Percentiles rank a stretch among this genome's conserved stretches.
phyloP scores from a whole-genome alignment of 179 eudicot species.

The Spergularia azorica region DNA sequence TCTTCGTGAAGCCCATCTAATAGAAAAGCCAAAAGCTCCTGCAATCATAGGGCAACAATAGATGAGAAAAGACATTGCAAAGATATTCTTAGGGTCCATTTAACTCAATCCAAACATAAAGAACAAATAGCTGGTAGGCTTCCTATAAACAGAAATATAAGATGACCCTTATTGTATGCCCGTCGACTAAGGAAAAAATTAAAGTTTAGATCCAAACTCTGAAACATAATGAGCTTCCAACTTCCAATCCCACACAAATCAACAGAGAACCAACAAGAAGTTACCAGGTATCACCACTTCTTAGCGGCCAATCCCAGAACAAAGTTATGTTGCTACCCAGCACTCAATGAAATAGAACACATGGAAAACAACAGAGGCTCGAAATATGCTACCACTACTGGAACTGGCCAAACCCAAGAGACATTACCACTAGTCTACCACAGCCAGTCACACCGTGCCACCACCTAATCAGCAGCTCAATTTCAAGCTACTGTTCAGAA shows the following conservation, averaged over 20 bases:
- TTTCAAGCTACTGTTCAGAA: not conserved
- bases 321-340: not conserved
- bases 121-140: not conserved
- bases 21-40: slow-evolving; percentile 85
- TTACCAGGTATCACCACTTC: not conserved
- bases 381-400: no score
- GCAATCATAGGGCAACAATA: slow-evolving; percentile 5
- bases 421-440: not conserved
- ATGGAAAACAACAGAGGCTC: no score
- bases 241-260: not conserved
- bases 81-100: not conserved
- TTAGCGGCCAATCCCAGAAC: not conserved
- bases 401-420: no score
- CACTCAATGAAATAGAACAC: not conserved
- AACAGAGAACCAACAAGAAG: no score
- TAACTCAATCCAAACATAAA: not conserved
- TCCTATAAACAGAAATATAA: slow-evolving; percentile 4
- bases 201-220: not conserved
- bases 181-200: not conserved
- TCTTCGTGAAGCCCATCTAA: slow-evolving; percentile 95
- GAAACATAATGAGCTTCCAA: not conserved
- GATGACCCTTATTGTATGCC: slow-evolving; percentile 8
- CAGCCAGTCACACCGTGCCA: not conserved
- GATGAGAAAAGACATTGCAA: slow-evolving; percentile 2
- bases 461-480: not conserved